phyloP scores from a whole-genome alignment of 345 rosid species.

The Euclidium syriacum region DNA sequence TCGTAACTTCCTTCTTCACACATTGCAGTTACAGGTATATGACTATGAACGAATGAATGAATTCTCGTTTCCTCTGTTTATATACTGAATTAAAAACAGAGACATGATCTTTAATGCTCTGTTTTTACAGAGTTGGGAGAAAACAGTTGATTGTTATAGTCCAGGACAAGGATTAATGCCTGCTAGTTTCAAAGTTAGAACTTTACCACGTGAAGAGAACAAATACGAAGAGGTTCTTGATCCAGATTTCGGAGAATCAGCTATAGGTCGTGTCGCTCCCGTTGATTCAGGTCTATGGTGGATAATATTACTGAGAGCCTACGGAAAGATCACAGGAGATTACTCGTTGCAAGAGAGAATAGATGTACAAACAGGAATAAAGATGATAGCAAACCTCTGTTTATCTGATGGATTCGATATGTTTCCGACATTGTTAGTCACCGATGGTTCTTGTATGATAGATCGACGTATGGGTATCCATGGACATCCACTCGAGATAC shows the following conservation, averaged over 20 bases:
- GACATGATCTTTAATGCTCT: not conserved
- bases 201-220: slow-evolving; percentile 62
- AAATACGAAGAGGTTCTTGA: slow-evolving; percentile 74
- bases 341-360: slow-evolving; percentile 76
- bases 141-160: slow-evolving; percentile 90
- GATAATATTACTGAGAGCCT: slow-evolving; percentile 87
- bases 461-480: slow-evolving; percentile 96
- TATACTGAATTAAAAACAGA: no score
- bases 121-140: slow-evolving; percentile 73
- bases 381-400: slow-evolving; percentile 75
- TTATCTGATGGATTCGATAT: slow-evolving; percentile 88
- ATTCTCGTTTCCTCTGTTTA: no score
- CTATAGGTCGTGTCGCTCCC: slow-evolving; percentile 93
- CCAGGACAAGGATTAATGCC: slow-evolving; percentile 96
- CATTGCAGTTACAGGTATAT: slow-evolving; percentile 97
- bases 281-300: slow-evolving; percentile 99
- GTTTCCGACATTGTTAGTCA: slow-evolving; percentile 85
- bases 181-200: slow-evolving; percentile 90
- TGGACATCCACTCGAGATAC: slow-evolving; percentile 89
- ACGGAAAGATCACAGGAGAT: slow-evolving; percentile 86
- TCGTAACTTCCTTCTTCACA: slow-evolving; percentile 89
- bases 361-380: slow-evolving; percentile 92
- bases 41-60: no score
- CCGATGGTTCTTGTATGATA: slow-evolving; percentile 96
- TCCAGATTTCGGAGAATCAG: slow-evolving; percentile 95